These are phyloP conservation scores for Begonia masoniana DNA, from an alignment of 306 rosid genomes.

Conservation along the genomic window DNA sequence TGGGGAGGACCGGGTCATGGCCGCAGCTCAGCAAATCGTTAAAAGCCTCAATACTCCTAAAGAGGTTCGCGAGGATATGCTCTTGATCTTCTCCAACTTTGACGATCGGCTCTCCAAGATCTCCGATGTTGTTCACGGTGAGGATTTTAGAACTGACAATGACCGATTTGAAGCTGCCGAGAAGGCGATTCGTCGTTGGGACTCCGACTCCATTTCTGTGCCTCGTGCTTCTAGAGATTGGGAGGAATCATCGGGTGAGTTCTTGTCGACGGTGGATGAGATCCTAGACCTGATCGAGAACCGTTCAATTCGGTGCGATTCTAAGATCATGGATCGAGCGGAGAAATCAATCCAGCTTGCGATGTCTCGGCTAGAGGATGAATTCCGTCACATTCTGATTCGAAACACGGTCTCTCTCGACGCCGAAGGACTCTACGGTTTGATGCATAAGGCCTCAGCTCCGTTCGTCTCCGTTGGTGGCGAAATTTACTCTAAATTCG, in stretches of 20 bases:
- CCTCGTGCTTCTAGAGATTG: slow-evolving; percentile 26
- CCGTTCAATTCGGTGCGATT: slow-evolving; percentile 36
- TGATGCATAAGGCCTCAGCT: slow-evolving; percentile 48
- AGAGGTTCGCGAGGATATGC: slow-evolving; percentile 90
- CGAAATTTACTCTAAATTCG: slow-evolving; percentile 37
- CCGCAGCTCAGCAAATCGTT: slow-evolving; percentile 92
- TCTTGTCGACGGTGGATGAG: slow-evolving; percentile 73
- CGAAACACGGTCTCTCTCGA: slow-evolving; percentile 67
- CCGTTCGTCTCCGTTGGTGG: slow-evolving; percentile 55
- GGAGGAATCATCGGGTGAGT: slow-evolving; percentile 57
- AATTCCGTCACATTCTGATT: slow-evolving; percentile 60
- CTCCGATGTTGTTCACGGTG: slow-evolving; percentile 54
- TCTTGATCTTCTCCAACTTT: slow-evolving; percentile 71
- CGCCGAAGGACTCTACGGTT: slow-evolving; percentile 53
- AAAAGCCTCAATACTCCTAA: slow-evolving; percentile 67
- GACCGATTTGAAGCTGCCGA: slow-evolving; percentile 67
- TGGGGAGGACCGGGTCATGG: slow-evolving; percentile 70
- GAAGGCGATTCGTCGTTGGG: slow-evolving; percentile 67
- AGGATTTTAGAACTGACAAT: slow-evolving; percentile 34
- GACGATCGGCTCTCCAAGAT: slow-evolving; percentile 79
- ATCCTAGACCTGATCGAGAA: slow-evolving; percentile 51
- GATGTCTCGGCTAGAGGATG: slow-evolving; percentile 86
- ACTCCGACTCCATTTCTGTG: slow-evolving; percentile 10
- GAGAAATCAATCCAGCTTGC: slow-evolving; percentile 89
- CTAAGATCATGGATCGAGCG: slow-evolving; percentile 52